These are phyloP conservation scores for Pezicula radicicola DNA, from an alignment of 2,329 filamentous ascomycete species.

Conservation along the genomic window DNA sequence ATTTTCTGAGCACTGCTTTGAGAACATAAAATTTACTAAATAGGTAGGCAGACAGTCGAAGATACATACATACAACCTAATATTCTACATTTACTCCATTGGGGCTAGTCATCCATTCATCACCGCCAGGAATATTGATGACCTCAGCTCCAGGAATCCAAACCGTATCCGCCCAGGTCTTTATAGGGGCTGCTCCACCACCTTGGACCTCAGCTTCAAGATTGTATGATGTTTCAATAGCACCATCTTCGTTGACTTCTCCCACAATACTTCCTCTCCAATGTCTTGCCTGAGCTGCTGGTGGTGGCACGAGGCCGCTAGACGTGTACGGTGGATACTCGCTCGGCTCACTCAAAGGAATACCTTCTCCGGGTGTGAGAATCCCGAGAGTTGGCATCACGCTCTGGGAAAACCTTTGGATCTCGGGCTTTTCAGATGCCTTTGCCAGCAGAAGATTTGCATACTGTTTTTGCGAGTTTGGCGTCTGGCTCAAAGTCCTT, in stretches of 20 bases:
- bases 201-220: too few relatives aligned
- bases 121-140: too few relatives aligned
- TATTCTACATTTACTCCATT: too few relatives aligned
- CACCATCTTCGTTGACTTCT: slow-evolving; percentile 16
- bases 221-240: not conserved
- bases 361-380: not conserved
- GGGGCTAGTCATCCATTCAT: too few relatives aligned
- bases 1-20: too few relatives aligned
- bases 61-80: too few relatives aligned
- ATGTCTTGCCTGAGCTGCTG: not conserved
- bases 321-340: not conserved
- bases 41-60: too few relatives aligned
- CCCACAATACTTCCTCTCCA: slow-evolving; percentile 23
- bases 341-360: not conserved
- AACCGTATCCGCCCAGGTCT: too few relatives aligned
- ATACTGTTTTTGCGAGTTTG: slow-evolving; percentile 40
- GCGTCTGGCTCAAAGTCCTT: slow-evolving; percentile 39
- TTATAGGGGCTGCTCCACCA: too few relatives aligned
- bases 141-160: too few relatives aligned
- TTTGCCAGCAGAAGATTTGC: slow-evolving; percentile 40
- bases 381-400: not conserved
- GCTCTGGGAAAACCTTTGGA: slow-evolving; percentile 15
- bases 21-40: too few relatives aligned
- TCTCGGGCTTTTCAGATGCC: slow-evolving; percentile 36
- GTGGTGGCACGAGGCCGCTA: not conserved